Base-by-base conservation (phyloP, 768 basidiomycete genomes). In the Inosperma sp. region DNA sequence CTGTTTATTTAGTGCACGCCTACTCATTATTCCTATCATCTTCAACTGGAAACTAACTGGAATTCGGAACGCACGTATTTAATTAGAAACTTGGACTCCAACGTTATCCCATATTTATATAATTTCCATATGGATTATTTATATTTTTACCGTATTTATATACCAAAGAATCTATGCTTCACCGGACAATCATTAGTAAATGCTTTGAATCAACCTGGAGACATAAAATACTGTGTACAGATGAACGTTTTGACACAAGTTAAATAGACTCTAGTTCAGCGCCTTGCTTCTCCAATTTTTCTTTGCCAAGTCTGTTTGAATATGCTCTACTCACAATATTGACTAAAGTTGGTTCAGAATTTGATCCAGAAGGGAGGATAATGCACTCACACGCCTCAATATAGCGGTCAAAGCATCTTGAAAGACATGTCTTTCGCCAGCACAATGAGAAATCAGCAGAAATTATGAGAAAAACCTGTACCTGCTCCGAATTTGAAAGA, bases 371-470 rank as follows among this genome's bases (percentile, higher is more conserved):
- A 22, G 26, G 13, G 8, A 13, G 27, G 22, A 50, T 13, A 36
- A 25, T 45, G 23, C 36, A 79, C 87, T 71, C 60, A 90, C 89
- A 91, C 29, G 86, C 86, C 67, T 92, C 87, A 72, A 93, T 73
- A 63, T 90, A 93, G 36, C 88, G 80, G 47, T 90, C 87, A 60
- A 90, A 72, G 63, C 90, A 93, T 51, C 81, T 74, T 5, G 79
- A 70, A 35, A 92, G 70, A 59, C 90, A 93, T 22, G 82, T 82
- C 90, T 92, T 48, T n/a, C 19, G 36, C 48, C 6, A 52, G 19
- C 49, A 33, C 19, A 14, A 27, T 19, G 23, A 7, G 9, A 19
- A 40, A 52, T 58, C 46, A 55, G 36, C 35, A 37, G 8, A 19
- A 14, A 26, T 26, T 22, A 42, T 51, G 29, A 54, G 42, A 37